Percentiles rank a stretch among this genome's conserved stretches.
phyloP scores from a whole-genome alignment of 306 rosid species.

The Leucaena leucocephala region DNA sequence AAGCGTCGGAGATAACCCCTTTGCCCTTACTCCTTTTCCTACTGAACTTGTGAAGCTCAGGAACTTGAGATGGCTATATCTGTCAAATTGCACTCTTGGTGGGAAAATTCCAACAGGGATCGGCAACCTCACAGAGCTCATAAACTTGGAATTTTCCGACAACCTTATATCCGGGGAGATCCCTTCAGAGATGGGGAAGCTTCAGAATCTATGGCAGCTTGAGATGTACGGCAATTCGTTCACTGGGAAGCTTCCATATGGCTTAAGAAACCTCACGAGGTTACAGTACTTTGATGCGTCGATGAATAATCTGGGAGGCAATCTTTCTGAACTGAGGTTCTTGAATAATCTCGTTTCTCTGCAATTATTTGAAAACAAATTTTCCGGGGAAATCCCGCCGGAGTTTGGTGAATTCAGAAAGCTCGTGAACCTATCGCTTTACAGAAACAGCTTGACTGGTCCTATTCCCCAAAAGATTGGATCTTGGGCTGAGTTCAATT shows the following conservation, averaged over 20 bases:
- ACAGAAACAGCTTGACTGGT: conserved; percentile 66
- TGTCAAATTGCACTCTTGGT: conserved; percentile 58
- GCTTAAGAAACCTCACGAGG: conserved; percentile 55
- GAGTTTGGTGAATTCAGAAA: conserved; percentile 76
- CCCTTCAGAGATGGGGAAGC: conserved; percentile 71
- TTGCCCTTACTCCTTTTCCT: conserved; percentile 59
- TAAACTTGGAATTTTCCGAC: conserved; percentile 58
- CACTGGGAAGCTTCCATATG: conserved; percentile 68
- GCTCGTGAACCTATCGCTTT: conserved; percentile 61
- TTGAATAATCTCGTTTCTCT: conserved; percentile 54
- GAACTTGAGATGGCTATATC: conserved; percentile 64
- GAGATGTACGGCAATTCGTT: conserved; percentile 58
- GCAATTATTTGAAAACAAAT: conserved; percentile 57
- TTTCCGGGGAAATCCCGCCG: conserved; percentile 65
- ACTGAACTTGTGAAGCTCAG: conserved; percentile 46
- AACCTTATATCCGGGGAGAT: conserved; percentile 65
- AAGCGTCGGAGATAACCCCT: conserved; percentile 80
- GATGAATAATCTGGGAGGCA: conserved; percentile 56
- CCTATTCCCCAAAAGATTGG: conserved; percentile 74
- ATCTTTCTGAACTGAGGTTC: conserved; percentile 57
- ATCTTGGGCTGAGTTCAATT: conserved; percentile 58
- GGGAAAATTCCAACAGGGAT: conserved; percentile 71
- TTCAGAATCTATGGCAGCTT: conserved; percentile 73
- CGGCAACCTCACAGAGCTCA: conserved; percentile 67
- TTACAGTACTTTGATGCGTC: conserved; percentile 73